phyloP scores from a whole-genome alignment of 225 moss, liverwort and hornwort genomes.

The Marchantia paleacea region DNA sequence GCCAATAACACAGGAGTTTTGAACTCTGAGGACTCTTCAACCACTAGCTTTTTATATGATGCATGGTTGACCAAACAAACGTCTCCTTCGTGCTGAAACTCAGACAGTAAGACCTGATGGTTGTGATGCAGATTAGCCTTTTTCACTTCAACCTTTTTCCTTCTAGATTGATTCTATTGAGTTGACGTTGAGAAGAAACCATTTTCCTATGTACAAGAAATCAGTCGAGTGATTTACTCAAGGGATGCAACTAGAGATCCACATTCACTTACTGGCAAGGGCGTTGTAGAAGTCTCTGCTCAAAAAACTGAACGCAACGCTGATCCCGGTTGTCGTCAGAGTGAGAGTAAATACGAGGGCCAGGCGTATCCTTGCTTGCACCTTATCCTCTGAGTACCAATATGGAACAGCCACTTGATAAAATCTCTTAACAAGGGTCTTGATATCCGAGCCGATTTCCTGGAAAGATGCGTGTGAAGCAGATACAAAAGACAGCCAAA shows the following conservation, averaged over 20 bases:
- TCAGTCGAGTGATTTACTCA: not conserved
- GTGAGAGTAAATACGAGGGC: constrained; percentile 79
- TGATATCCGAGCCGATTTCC: constrained; percentile 69
- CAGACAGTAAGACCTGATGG: not conserved
- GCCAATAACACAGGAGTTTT: not conserved
- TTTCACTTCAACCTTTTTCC: not conserved
- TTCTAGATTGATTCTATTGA: not conserved
- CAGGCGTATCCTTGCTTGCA: constrained; percentile 74
- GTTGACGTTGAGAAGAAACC: not conserved
- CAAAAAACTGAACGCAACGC: constrained; percentile 94
- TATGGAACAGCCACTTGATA: constrained; percentile 85
- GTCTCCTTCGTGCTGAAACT: not conserved
- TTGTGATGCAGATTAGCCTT: not conserved
- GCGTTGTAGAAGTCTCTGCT: constrained; percentile 98
- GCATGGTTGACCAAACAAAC: not conserved
- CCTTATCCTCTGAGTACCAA: constrained; percentile 90
- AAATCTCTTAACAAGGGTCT: constrained; percentile 66
- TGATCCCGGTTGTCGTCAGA: constrained; percentile 89
- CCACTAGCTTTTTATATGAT: not conserved
- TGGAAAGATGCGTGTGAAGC: constrained; percentile 15
- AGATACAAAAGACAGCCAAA: not conserved
- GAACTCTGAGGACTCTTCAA: not conserved
- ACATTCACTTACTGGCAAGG: constrained; percentile 71
- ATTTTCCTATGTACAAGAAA: not conserved
- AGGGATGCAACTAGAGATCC: not conserved